Conservation (phyloP, 106 monocot species). For the Ottelia alismoides region DNA sequence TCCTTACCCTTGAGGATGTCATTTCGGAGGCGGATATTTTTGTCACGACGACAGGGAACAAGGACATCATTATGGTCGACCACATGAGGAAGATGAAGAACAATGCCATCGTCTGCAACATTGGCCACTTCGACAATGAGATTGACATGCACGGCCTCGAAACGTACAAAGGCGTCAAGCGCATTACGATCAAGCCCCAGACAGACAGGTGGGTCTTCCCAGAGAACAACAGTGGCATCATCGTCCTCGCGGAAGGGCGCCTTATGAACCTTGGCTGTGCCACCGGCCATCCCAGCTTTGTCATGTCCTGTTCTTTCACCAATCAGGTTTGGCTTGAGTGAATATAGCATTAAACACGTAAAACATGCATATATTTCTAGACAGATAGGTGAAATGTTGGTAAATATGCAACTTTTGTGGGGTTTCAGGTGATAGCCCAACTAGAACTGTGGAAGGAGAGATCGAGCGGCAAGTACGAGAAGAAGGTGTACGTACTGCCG, state of each 20-base stretch:
- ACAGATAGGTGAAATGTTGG: too few species aligned
- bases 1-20: conserved; percentile 65
- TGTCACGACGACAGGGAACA: conserved; percentile 90
- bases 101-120: conserved; percentile 95
- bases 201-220: conserved; percentile 90
- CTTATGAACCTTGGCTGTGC: conserved; percentile 86
- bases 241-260: conserved; percentile 78
- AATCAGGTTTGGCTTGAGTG: conserved; percentile 80
- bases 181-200: conserved; percentile 90
- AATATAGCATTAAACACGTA: too few species aligned
- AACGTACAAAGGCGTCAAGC: conserved; percentile 71
- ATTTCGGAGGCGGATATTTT: conserved; percentile 67
- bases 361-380: too few species aligned
- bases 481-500: conserved; percentile 81
- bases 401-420: too few species aligned
- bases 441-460: conserved; percentile 88
- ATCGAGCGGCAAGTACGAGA: conserved; percentile 63
- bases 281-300: conserved; percentile 84
- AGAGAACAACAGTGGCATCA: conserved; percentile 55
- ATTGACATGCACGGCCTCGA: conserved; percentile 84
- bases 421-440: conserved; percentile 68
- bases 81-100: conserved; percentile 99
- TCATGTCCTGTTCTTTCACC: conserved; percentile 96
- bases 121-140: conserved; percentile 93
- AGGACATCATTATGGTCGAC: conserved; percentile 93